Base-by-base conservation (phyloP, 2,329 filamentous ascomycete species). In the Fusarium circinatum region DNA sequence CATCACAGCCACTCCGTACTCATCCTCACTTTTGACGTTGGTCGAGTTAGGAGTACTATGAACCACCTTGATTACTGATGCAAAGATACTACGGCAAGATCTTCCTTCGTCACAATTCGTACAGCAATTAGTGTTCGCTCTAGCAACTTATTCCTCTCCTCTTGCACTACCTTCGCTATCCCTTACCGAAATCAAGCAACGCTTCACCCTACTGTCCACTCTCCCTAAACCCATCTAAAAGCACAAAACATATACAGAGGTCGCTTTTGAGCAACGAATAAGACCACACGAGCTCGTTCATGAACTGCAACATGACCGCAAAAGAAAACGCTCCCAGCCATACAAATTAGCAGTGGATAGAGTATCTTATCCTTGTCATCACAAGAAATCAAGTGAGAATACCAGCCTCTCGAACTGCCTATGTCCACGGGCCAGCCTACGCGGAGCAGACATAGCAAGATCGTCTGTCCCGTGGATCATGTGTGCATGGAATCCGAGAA, bases 161-260 rank as follows among this genome's bases (percentile, higher is more conserved):
- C 69, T 57, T 57, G 44, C 70, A 36, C 70, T 55, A 42, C 38
- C 44, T 52, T 56, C 42, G 26, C 47, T 49, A 52, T 61, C 44
- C 41, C 59, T 61, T n/a, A 44, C n/a, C 44, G 61, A 68, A 72
- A 59, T 58, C 42, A 60, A 71, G 38, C 62, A 74, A 68, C 52
- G 58, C 67, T 72, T 32, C 49, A 28, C 36, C 52, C 51, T 49
- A 51, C 45, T 52, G 28, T 54, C 34, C 48, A 36, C 52, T 65
- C 45, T 61, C 45, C 58, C 18, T 42, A 32, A 58, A 36, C 56
- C 59, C 49, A 62, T 34, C 49, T 52, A 71, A 74, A 62, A 70
- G 59, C 67, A 74, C 71, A 74, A 74, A 73, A 75, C 68, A 68
- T 75, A 74, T 71, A 71, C 70, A 74, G 65, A 70, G 70, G 70